Evolutionary conservation across 129 eudicot genomes (phyloP), one percentile per base, ranked within the genome.

Genomic region (Mikania micrantha): DNA sequence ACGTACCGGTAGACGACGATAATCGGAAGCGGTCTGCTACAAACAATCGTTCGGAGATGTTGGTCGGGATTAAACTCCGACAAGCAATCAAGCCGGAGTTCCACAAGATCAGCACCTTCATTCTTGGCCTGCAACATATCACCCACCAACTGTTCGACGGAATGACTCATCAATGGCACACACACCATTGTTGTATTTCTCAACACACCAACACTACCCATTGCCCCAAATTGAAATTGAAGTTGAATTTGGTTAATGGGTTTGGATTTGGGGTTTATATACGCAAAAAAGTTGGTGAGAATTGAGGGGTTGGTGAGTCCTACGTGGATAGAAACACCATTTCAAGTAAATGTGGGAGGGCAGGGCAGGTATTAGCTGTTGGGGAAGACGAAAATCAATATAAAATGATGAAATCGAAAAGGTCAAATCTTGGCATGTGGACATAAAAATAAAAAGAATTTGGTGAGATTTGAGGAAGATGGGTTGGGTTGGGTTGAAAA

Each of bases 31-130:
- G 96, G 84, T 69, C 63, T 85, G 47, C 70, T 75, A 4, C 12
- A 27, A 9, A 89, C 63, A 4, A 89, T 76, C 0, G 71, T 11
- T 8, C 40, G 68, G 7, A 89, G 96, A 64, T 88, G 85, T 17
- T 44, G 53, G 0, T 21, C 59, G 8, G 81, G 83, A 22, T 28
- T 1, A 15, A 87, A 87, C 5, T 59, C 39, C 42, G 76, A 76
- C 31, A 85, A 20, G 69, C 38, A 81, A 42, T 85, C 90, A 24
- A 89, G 82, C 69, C 90, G 45, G 57, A 89, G 74, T 71, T 89
- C 90, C 13, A 89, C 86, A 0, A 81, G 31, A 52, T 89, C 90
- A 0, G 94, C 96, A 0, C 96, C 96, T 41, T 83, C 72, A 12
- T 70, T 36, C 69, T 86, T 89, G 10, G 90, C 96, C 67, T 75